phyloP scores from a whole-genome alignment of 768 basidiomycete species.

The Podaxis sp. region DNA sequence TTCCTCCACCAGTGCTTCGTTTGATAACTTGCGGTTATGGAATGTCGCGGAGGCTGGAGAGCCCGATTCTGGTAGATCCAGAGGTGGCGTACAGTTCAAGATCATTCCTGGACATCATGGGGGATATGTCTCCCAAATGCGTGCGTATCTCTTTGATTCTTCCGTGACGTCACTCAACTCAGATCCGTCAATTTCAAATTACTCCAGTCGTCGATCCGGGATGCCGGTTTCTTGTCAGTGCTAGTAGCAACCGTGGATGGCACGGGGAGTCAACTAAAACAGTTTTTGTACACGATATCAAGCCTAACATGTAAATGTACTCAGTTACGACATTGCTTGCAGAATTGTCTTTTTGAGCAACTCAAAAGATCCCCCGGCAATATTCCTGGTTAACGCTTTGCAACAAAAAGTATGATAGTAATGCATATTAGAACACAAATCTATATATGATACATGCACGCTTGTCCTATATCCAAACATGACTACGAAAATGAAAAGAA shows the following conservation, averaged over 20 bases:
- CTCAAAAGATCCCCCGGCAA: not conserved
- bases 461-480: conserved; percentile 5
- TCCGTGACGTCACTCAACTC: not conserved
- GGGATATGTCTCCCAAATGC: conserved; percentile 88
- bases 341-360: not conserved
- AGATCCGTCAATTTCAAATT: not conserved
- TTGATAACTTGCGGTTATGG: conserved; percentile 93
- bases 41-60: conserved; percentile 81
- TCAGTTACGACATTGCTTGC: not conserved
- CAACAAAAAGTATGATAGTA: not conserved
- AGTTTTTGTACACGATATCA: conserved; percentile 90
- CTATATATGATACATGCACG: conserved; percentile 12
- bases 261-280: conserved; percentile 88
- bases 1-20: conserved; percentile 64
- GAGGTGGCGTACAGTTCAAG: conserved; percentile 83
- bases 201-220: conserved; percentile 80
- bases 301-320: conserved; percentile 28
- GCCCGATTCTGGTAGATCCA: conserved; percentile 61
- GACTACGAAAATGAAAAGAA: not conserved
- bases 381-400: conserved; percentile 7
- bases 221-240: conserved; percentile 82
- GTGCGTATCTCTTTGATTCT: conserved; percentile 48
- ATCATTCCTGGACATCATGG: conserved; percentile 97
- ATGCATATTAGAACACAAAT: conserved; percentile 15
- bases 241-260: conserved; percentile 94